phyloP scores from a whole-genome alignment of 805 yeast species.

The Metschnikowia lunata region DNA sequence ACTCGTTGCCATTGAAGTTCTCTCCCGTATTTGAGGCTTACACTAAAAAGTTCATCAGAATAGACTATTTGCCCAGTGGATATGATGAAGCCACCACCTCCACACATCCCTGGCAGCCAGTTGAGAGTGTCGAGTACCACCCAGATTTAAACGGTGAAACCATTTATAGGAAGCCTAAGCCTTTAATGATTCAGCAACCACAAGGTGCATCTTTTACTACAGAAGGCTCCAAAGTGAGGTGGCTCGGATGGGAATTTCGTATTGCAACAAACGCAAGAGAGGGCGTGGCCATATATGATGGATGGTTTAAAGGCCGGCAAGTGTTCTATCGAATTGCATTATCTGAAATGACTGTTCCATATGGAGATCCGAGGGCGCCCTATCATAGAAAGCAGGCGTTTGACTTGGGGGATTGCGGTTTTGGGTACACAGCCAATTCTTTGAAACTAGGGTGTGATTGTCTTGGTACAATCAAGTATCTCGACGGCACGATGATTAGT shows the following conservation, averaged over 20 bases:
- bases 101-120: constrained; percentile 58
- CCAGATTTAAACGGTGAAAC: constrained; percentile 61
- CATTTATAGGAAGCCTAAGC: constrained; percentile 55
- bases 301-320: constrained; percentile 71
- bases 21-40: constrained; percentile 68
- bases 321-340: constrained; percentile 67
- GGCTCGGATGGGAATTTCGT: constrained; percentile 86
- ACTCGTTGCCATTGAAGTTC: constrained; percentile 68
- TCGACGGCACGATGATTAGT: constrained; percentile 56
- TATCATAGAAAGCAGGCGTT: constrained; percentile 84
- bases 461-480: constrained; percentile 71
- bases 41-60: constrained; percentile 58
- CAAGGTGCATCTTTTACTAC: constrained; percentile 72
- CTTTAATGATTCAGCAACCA: constrained; percentile 66
- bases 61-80: constrained; percentile 72
- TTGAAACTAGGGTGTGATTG: constrained; percentile 76
- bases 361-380: constrained; percentile 81
- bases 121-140: constrained; percentile 65
- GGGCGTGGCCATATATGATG: constrained; percentile 73
- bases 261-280: constrained; percentile 70
- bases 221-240: constrained; percentile 55
- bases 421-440: constrained; percentile 68
- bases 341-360: constrained; percentile 85
- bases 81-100: constrained; percentile 55
- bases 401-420: constrained; percentile 82